Conservation (phyloP, 768 basidiomycete genomes). For the Atractiella rhizophila region DNA sequence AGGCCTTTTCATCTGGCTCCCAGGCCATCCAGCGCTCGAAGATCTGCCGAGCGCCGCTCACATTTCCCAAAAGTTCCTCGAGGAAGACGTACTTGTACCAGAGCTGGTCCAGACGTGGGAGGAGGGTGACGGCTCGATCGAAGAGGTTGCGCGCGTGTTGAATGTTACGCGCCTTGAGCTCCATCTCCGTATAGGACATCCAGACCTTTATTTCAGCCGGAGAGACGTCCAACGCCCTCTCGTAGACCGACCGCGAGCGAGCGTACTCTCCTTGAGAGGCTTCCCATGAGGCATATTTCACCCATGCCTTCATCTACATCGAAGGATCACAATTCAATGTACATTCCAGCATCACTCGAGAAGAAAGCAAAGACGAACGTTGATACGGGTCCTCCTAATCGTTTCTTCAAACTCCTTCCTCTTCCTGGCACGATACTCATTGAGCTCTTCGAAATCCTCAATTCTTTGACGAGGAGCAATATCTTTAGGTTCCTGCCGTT, state of each 20-base stretch:
- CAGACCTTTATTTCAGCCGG: slow-evolving; percentile 69
- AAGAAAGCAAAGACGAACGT: slow-evolving; percentile 16
- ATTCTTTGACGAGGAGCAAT: slow-evolving; percentile 83
- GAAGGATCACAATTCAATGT: background rate
- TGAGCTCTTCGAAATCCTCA: slow-evolving; percentile 68
- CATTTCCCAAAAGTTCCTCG: slow-evolving; percentile 85
- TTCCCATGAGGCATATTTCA: slow-evolving; percentile 35
- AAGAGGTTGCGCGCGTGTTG: slow-evolving; percentile 91
- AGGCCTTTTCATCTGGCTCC: slow-evolving; percentile 99
- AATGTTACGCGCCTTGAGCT: slow-evolving; percentile 89
- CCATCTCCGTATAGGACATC: slow-evolving; percentile 89
- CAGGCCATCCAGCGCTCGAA: slow-evolving; percentile 99
- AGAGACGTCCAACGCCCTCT: slow-evolving; percentile 89
- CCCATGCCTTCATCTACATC: slow-evolving; percentile 26
- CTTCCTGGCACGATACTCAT: slow-evolving; percentile 60
- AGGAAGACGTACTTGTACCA: slow-evolving; percentile 99
- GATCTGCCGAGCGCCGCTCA: slow-evolving; percentile 84
- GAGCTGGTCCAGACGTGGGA: slow-evolving; percentile 83
- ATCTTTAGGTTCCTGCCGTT: slow-evolving; percentile 75
- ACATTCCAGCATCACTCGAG: background rate
- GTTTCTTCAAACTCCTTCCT: slow-evolving; percentile 73
- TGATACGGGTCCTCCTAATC: slow-evolving; percentile 24
- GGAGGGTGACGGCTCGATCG: slow-evolving; percentile 83
- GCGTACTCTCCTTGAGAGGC: slow-evolving; percentile 92
- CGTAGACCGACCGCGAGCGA: slow-evolving; percentile 72